A percentile compares a stretch with the other conserved stretches of the same genome.
Conservation (phyloP, 2,329 filamentous ascomycete genomes). For the Blastomyces parvus region DNA sequence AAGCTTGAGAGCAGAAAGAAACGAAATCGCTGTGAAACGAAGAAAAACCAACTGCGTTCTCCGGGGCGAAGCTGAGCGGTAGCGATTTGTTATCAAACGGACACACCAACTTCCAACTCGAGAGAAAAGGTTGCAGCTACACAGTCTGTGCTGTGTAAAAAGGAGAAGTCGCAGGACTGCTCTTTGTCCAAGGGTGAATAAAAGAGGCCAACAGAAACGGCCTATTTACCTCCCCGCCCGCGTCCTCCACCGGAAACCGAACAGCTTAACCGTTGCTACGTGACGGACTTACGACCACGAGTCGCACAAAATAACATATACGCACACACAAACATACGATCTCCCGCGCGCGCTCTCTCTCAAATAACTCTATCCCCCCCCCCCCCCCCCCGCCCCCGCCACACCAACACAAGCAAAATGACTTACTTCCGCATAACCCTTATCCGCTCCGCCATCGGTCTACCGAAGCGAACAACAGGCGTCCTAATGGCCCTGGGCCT, state of each 20-base stretch:
- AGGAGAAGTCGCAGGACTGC: background rate
- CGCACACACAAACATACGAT: constrained; percentile 1
- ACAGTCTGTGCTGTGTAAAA: background rate
- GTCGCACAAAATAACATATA: constrained; percentile 1
- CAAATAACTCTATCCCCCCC: background rate
- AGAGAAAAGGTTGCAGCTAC: background rate
- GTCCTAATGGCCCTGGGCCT: constrained; percentile 79
- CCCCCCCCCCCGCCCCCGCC: background rate
- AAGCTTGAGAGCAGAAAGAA: background rate
- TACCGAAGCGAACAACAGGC: constrained; percentile 68
- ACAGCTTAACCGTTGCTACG: background rate
- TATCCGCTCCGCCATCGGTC: constrained; percentile 78
- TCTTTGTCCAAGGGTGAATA: background rate
- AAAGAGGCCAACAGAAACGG: background rate
- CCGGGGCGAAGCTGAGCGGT: background rate
- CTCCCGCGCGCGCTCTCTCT: background rate
- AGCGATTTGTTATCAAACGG: background rate
- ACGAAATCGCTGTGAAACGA: constrained; percentile 1
- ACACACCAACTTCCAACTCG: background rate
- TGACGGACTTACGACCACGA: background rate
- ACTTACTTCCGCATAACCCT: constrained; percentile 86
- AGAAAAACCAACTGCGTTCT: background rate
- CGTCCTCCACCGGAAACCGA: background rate
- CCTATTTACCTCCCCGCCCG: background rate
- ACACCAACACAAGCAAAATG: constrained; percentile 39